phyloP scores from a whole-genome alignment of 176 grass and related monocot species.

The Aechmea fasciata region DNA sequence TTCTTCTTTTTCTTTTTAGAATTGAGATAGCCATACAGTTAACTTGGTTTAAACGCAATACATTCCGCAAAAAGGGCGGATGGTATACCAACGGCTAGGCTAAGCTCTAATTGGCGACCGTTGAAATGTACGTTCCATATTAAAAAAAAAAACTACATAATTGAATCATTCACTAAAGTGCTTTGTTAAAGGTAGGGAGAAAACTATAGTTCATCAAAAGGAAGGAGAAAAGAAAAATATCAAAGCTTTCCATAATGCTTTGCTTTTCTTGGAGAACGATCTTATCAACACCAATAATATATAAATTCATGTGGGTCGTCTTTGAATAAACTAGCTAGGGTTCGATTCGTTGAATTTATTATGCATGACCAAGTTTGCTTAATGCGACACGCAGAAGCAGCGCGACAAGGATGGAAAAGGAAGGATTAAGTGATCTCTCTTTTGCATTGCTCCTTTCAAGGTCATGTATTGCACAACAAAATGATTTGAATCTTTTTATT shows the following conservation, averaged over 20 bases:
- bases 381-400: background rate
- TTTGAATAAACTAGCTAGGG: background rate
- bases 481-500: too few relatives aligned
- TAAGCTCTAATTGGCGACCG: too few relatives aligned
- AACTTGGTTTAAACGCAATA: too few relatives aligned
- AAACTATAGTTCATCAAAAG: background rate
- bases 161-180: background rate
- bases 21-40: too few relatives aligned
- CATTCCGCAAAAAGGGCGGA: too few relatives aligned
- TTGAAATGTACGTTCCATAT: background rate
- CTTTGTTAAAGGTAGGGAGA: background rate
- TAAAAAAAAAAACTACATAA: background rate
- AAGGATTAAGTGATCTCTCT: background rate
- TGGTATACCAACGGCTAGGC: too few relatives aligned
- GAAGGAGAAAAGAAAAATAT: background rate
- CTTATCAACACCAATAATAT: background rate
- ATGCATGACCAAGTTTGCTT: background rate
- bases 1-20: too few relatives aligned
- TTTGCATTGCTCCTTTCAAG: too few relatives aligned
- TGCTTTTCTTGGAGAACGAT: background rate
- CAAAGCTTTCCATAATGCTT: slow-evolving; percentile 1
- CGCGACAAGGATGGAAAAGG: background rate
- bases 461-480: too few relatives aligned
- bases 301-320: background rate
- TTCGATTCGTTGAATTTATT: too few relatives aligned